Conservation (phyloP, 2,329 filamentous ascomycete genomes). For the Clonostachys byssicola region DNA sequence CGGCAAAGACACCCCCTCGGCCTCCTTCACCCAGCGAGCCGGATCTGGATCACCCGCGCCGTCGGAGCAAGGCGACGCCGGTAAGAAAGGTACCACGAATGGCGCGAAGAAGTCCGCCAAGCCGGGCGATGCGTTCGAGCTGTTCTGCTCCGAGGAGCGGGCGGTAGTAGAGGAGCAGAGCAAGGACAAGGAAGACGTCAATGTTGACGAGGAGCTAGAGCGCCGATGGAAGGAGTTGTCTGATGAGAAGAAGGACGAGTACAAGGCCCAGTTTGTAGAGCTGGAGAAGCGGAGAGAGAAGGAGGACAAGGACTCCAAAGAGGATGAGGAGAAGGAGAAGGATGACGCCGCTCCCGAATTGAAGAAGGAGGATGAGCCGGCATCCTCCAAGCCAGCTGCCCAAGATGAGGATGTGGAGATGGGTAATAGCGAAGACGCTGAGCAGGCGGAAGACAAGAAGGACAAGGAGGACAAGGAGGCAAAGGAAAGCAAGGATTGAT, state of each 20-base stretch:
- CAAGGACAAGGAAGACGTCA: slow-evolving; percentile 22
- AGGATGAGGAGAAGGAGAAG: slow-evolving; percentile 15
- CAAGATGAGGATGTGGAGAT: slow-evolving; percentile 6
- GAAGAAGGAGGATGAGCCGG: neutral
- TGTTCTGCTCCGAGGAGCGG: slow-evolving; percentile 48
- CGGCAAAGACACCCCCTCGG: slow-evolving; percentile 28
- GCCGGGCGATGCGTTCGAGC: slow-evolving; percentile 41
- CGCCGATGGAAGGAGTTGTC: slow-evolving; percentile 50
- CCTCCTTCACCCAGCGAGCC: slow-evolving; percentile 40
- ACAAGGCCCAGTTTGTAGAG: slow-evolving; percentile 25
- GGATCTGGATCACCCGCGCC: slow-evolving; percentile 43
- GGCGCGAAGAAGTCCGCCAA: slow-evolving; percentile 33
- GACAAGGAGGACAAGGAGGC: neutral
- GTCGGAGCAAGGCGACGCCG: slow-evolving; percentile 13
- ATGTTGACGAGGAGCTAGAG: slow-evolving; percentile 51
- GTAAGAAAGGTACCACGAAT: slow-evolving; percentile 27
- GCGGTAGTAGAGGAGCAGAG: slow-evolving; percentile 27
- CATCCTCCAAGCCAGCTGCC: neutral
- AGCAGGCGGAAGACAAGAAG: neutral
- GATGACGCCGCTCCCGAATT: neutral
- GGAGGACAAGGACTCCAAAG: slow-evolving; percentile 9
- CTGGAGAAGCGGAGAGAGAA: slow-evolving; percentile 8
- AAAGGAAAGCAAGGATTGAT: neutral
- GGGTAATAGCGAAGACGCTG: slow-evolving; percentile 2
- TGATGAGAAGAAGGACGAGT: slow-evolving; percentile 43